Evolutionary conservation across 768 basidiomycete species (phyloP), one percentile per base, ranked within the genome.

Genomic region (Epithele typhae): DNA sequence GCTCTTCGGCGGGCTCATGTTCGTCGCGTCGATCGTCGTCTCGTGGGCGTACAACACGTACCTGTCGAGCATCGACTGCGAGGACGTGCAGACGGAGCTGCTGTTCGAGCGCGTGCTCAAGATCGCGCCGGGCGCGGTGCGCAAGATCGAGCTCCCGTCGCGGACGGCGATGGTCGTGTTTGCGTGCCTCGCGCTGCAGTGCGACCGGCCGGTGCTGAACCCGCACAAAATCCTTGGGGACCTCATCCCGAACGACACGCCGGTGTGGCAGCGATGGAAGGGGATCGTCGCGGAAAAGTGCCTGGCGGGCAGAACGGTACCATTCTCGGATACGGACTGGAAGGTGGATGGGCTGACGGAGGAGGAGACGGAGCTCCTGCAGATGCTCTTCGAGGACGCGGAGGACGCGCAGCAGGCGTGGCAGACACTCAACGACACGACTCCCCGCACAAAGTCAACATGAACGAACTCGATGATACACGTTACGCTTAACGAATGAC

Each of bases 41-140:
- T 46, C 52, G 30, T 54, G 52, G 52, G 23, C 24, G n/a, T 54
- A 49, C 45, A 54, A 54, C 45, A 37, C 48, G 12, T 54, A 36
- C 37, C 45, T 54, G n/a, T 49, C 52, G 12, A 40, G 48, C 37
- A 44, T 54, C 36, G 48, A 49, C 44, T 43, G 44, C 41, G 48
- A 54, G 33, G 44, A 47, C 30, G 40, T 49, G 33, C 52, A 54
- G 42, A 46, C 47, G 25, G 44, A 46, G 27, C 30, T 49, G 7
- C 43, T 52, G 33, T 8, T 48, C 4, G 51, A 44, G 9, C 37
- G 38, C 24, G 15, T 52, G 23, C 7, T 36, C 35, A 8, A 7
- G 1, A 27, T 52, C 9, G 25, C 25, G 17, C 36, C 41, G 30
- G 2, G 1, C 21, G 33, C 36, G 18, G 8, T 47, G 7, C 37